Conservation (phyloP, 163 green algal genomes). For the Prototheca cutis region DNA sequence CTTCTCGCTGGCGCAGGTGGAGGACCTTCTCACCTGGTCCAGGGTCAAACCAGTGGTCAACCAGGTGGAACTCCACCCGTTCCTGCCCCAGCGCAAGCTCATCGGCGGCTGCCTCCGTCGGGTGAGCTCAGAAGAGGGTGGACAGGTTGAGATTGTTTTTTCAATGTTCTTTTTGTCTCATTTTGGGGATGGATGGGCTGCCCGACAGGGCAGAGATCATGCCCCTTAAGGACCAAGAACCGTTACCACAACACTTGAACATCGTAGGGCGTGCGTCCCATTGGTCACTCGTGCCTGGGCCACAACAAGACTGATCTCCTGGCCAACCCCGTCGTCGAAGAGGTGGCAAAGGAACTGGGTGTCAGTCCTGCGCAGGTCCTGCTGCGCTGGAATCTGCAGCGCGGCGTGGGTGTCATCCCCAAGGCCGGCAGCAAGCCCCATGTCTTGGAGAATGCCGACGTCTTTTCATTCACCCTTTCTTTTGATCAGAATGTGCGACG, state of each 20-base stretch:
- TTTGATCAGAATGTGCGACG: conserved; percentile 46
- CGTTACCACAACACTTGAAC: no score
- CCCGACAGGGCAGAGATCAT: no score
- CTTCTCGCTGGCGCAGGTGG: conserved; percentile 47
- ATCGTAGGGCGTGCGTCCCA: conserved; percentile 34
- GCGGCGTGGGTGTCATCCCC: conserved; percentile 61
- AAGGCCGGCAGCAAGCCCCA: conserved; percentile 39
- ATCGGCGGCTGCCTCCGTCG: no score
- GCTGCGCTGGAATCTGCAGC: conserved; percentile 74
- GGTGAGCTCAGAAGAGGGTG: no score
- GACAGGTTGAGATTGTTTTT: no score
- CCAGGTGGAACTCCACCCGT: conserved; percentile 81
- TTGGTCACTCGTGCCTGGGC: conserved; percentile 48
- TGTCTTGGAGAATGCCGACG: conserved; percentile 46
- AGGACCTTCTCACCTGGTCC: conserved; percentile 37
- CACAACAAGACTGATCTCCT: conserved; percentile 28
- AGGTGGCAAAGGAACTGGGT: conserved; percentile 39
- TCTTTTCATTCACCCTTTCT: conserved; percentile 54
- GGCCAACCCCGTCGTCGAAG: conserved; percentile 26
- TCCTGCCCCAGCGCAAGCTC: conserved; percentile 68
- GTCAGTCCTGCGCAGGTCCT: conserved; percentile 50
- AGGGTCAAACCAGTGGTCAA: conserved; percentile 54
- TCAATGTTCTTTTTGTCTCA: no score
- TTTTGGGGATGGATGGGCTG: no score
- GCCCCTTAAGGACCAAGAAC: no score